Base-by-base conservation (phyloP, 2,329 filamentous ascomycete species). In the Laburnicola sp. region DNA sequence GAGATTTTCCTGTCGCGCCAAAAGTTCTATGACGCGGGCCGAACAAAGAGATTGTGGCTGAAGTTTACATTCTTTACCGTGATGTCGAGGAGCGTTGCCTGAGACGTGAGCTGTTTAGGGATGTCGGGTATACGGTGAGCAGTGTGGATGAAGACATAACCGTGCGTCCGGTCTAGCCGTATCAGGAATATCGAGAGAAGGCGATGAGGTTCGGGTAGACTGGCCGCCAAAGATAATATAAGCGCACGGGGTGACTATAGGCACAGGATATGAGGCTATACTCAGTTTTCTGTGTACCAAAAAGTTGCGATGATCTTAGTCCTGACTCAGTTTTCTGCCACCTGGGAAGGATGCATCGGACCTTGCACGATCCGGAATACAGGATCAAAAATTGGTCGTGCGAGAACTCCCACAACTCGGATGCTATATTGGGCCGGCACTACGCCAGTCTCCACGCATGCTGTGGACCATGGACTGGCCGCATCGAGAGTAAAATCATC, bases 31-130 rank as follows among this genome's bases (percentile, higher is more conserved):
- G 36, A 54, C 44, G 41, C 51, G 31, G 48, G 50, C 54, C 57
- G 59, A 59, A 47, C 54, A 50, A 56, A 49, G 55, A 32, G 48
- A 48, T 54, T 16, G 66, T 68, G 61, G 58, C 59, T 63, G 51
- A 56, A 60, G 28, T 36, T 38, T 25, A n/a, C 2, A 16, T 38
- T 9, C 28, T 45, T 27, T 44, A 45, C 28, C 53, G 52, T 52
- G 56, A 49, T 10, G 37, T 30, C 28, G 27, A 51, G 57, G 38
- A 23, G 48, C 30, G 44, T 43, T 35, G 35, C 34, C 41, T 58
- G 66, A 68, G 58, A 71, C 68, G 43, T 45, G 43, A 25, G 50
- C 44, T 45, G 67, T 71, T 56, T 66, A 51, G 53, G 35, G 54
- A 32, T 36, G 16, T 51, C 48, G 57, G 53, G 35, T 56, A 58